Evolutionary conservation across 257 asterid genomes (phyloP), one percentile per base, ranked within the genome.

Genomic region (Penstemon barbatus): DNA sequence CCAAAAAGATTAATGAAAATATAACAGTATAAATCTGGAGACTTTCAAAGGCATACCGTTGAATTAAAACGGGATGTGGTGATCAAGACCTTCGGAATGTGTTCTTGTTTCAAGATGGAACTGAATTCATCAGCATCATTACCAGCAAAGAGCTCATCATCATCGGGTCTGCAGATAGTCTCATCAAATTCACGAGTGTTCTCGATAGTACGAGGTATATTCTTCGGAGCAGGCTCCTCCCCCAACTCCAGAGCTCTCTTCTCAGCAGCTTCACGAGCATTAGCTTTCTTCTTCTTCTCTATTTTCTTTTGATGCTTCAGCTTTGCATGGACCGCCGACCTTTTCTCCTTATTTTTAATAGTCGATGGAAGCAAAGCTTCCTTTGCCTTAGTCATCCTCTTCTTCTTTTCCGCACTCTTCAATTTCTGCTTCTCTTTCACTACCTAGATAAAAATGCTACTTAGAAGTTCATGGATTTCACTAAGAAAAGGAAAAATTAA

Each of bases 61-160:
- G 99, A 93, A 72, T 93, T 78, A 73, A 88, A 93, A 38, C 99
- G 97, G 57, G 89, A 81, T 11, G 99, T 93, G 3, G 99, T 93
- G 66, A 93, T 85, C 85, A 93, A 79, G 68, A 85, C 77, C 82
- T 88, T 93, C 10, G 99, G 96, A 63, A 61, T n/a, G 57, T 57
- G 40, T 10, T 81, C 95, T 61, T 85, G 88, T 69, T 79, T 82
- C 78, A 93, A 71, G 18, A 93, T 69, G 19, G 82, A 45, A 60
- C 83, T 87, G 85, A 93, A 90, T 51, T 93, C 99, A 82, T 93
- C 99, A 8, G 88, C 96, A 76, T 87, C 92, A 69, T 88, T 93
- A 38, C 86, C 92, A 58, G 86, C 96, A 80, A 82, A 90, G 36
- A 92, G 83, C 87, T 93, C 99, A 9, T 90, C 99, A 18, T 93